Evolutionary conservation across 2,329 filamentous ascomycete genomes (phyloP), one percentile per base, ranked within the genome.

Genomic region (Colletotrichum graminicola): DNA sequence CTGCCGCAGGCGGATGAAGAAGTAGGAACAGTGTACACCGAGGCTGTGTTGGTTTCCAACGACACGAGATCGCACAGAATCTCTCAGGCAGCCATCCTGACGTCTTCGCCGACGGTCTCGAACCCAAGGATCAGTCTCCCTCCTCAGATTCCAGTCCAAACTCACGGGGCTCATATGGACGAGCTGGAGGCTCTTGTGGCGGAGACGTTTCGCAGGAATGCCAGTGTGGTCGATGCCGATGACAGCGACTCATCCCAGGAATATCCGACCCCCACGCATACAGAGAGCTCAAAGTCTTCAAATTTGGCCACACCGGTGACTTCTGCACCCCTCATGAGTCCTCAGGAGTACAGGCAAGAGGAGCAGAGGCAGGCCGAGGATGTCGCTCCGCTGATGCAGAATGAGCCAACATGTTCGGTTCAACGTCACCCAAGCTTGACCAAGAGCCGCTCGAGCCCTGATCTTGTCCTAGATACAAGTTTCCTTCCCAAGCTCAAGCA

Each of bases 401-500:
- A 62, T 16, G 70, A 69, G 32, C 8, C 54, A 5, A 8, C 36
- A 4, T 56, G n/a, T 34, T 36, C 55, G 14, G 39, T 66, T 49
- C 71, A 68, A 57, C 62, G 63, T n/a, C 55, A 23, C 43, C 66
- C 66, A 63, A 74, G 73, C 54, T 57, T 74, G 67, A 69, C 73
- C 63, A 74, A 72, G 64, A 75, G 74, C 63, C 62, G 64, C 77
- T 75, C 66, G 78, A 81, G 72, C 34, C 76, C 62, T 73, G 67
- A 74, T 21, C 55, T 74, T 32, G 56, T 39, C 23, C 54, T 68
- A 8, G 72, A 75, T 41, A 66, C 79, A 18, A 80, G 75, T 63
- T 82, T 80, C 68, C 76, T 80, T 26, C 81, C 83, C 1, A 75
- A 80, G n/a, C 76, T 80, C 5, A 82, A 80, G 51, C 81, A 84